Conservation (phyloP, 768 basidiomycete species). For the Pluteus cervinus region DNA sequence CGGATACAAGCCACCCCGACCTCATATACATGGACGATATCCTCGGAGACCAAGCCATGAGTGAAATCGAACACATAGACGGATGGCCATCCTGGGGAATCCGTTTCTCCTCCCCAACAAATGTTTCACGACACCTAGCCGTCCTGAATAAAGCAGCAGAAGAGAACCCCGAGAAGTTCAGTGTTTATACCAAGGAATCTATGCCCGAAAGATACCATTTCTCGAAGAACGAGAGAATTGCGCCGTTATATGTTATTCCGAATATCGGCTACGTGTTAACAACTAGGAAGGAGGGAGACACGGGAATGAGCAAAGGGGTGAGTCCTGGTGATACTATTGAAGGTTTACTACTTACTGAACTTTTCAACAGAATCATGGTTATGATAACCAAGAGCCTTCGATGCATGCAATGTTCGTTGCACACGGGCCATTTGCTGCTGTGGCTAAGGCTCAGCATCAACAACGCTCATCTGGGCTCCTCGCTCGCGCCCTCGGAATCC, state of each 20-base stretch:
- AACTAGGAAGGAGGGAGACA: constrained; percentile 50
- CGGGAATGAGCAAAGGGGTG: constrained; percentile 71
- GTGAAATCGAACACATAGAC: constrained; percentile 66
- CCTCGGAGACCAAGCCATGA: constrained; percentile 56
- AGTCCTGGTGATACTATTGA: no score
- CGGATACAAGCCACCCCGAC: constrained; percentile 75
- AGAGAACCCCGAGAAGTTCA: constrained; percentile 58
- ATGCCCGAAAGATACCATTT: constrained; percentile 86
- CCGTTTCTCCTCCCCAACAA: constrained; percentile 57
- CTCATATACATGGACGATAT: constrained; percentile 79
- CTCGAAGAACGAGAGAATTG: constrained; percentile 65
- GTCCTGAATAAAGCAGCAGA: constrained; percentile 47
- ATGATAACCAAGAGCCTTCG: constrained; percentile 68
- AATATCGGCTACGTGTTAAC: constrained; percentile 77
- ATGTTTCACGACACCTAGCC: constrained; percentile 50
- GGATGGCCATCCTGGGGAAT: constrained; percentile 91
- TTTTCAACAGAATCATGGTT: constrained; percentile 71
- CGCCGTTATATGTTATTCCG: constrained; percentile 83
- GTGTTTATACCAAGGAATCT: constrained; percentile 71
- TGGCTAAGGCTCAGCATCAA: constrained; percentile 54
- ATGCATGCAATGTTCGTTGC: constrained; percentile 93
- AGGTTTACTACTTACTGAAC: not conserved
- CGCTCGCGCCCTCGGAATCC: no score
- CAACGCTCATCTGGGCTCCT: constrained; percentile 9
- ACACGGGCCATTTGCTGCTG: constrained; percentile 80